Evolutionary conservation across 345 rosid species (phyloP), one percentile per base, ranked within the genome.

Genomic region (Lumnitzera littorea): DNA sequence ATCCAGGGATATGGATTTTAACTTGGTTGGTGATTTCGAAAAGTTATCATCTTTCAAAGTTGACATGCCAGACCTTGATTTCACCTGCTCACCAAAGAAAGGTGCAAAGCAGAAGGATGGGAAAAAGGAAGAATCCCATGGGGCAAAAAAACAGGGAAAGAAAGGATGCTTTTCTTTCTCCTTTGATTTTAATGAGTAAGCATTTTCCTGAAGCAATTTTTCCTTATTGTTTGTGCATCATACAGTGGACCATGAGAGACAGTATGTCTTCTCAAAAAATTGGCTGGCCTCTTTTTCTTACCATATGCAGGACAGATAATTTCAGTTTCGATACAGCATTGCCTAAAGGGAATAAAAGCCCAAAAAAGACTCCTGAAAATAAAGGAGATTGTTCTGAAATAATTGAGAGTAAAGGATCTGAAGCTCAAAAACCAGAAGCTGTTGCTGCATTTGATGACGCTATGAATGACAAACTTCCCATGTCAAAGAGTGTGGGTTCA

Each of bases 21-120:
- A 80, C 79, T 68, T 90, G 51, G 92, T 78, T 65, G 85, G 75
- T 65, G 88, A 82, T 65, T 86, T 88, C 79, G 79, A 66, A 61
- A 90, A 94, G 78, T 56, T 85, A 36, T 67, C 95, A 65, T 84
- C 95, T 16, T 82, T 90, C 73, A 83, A 86, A 75, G 66, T 80
- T 65, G 90, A 87, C 71, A 78, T 85, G 86, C 74, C 86, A 58
- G 97, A 87, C 63, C 81, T 94, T 75, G 89, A 88, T 73, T 86
- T 94, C 78, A 75, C 90, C 47, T 62, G 76, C 68, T 72, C 91
- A 55, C 57, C 82, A 51, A 73, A 76, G 62, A 73, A 76, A 57
- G 59, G 72, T 67, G 65, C 84, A 70, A 84, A 83, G 67, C 15
- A 67, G 50, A 88, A 82, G 79, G 84, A 73, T 41, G 78, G 64